Conservation (phyloP, 768 basidiomycete genomes). For the Tulasnella sp. region DNA sequence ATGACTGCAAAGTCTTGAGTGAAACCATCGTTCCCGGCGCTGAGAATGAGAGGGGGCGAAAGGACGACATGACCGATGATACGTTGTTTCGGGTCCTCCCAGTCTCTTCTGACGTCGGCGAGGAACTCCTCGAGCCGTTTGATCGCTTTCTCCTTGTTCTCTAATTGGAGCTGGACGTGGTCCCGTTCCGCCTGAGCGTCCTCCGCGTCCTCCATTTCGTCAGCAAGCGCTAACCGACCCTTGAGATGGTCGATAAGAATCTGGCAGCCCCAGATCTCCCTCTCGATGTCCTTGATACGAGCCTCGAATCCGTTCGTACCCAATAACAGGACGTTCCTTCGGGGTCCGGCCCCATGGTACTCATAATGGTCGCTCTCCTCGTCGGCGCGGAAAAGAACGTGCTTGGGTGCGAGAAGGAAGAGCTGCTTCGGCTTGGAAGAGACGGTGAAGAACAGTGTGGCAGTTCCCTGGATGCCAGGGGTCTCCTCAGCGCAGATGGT, state of each 20-base stretch:
- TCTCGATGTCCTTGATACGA: constrained; percentile 24
- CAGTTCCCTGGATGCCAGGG: constrained; percentile 25
- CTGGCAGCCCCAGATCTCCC: constrained; percentile 19
- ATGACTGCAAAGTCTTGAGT: constrained; percentile 18
- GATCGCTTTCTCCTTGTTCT: constrained; percentile 19
- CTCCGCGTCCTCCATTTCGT: constrained; percentile 10
- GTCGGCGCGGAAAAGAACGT: constrained; percentile 20
- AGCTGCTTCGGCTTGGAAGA: constrained; percentile 15
- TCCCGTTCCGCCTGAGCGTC: constrained; percentile 18
- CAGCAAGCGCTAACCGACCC: constrained; percentile 13
- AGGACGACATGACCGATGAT: constrained; percentile 31
- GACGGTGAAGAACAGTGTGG: constrained; percentile 25
- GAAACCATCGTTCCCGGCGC: neutral
- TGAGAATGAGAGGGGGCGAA: constrained; percentile 27
- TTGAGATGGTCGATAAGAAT: constrained; percentile 18
- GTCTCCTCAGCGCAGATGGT: constrained; percentile 23
- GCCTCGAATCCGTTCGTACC: constrained; percentile 23
- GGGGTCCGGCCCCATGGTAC: constrained; percentile 9
- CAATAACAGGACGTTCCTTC: constrained; percentile 22
- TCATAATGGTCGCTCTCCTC: constrained; percentile 20
- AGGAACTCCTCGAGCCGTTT: constrained; percentile 27
- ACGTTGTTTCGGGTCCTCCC: constrained; percentile 24
- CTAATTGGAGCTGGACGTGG: constrained; percentile 17
- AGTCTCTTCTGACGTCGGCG: constrained; percentile 24
- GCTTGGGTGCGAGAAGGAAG: constrained; percentile 17